Percentiles rank a stretch among this genome's conserved stretches.
Evolutionary conservation across 1,284 basidiomycete genomes (phyloP).

Genomic region (Marasmius sp.): DNA sequence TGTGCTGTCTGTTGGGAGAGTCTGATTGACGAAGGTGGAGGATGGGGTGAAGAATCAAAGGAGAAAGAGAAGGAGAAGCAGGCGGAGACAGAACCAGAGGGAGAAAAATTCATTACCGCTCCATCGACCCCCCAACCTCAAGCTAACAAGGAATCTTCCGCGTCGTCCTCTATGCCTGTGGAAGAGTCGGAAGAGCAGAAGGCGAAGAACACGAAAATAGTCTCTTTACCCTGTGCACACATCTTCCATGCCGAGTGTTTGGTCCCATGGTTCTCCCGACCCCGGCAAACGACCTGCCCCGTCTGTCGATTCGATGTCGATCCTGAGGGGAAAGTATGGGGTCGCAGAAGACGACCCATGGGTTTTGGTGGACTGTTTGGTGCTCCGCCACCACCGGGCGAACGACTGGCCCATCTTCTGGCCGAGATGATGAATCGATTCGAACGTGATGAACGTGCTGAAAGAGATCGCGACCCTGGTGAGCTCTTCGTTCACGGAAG

Average conservation of each 20-base stretch:
- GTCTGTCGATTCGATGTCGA: conserved; percentile 80
- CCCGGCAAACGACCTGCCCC: conserved; percentile 75
- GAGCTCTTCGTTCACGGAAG: background rate
- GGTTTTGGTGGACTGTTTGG: conserved; percentile 25
- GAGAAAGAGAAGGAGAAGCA: too few species aligned
- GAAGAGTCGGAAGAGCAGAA: background rate
- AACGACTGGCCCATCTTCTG: background rate
- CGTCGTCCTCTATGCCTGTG: background rate
- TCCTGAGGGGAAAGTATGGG: conserved; percentile 41
- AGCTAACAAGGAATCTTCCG: background rate
- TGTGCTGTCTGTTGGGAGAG: conserved; percentile 79
- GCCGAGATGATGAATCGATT: background rate
- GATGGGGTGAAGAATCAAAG: conserved; percentile 20
- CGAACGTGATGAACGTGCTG: background rate
- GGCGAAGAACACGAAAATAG: conserved; percentile 38
- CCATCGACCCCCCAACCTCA: conserved; percentile 11
- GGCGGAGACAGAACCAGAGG: background rate
- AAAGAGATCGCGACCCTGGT: background rate
- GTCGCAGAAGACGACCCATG: background rate
- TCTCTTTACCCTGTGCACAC: conserved; percentile 74
- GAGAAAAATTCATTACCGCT: background rate
- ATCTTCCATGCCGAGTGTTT: conserved; percentile 77
- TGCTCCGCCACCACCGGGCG: background rate
- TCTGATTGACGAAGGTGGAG: conserved; percentile 45
- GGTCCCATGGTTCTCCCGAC: conserved; percentile 76